Conservation (phyloP, 495 filamentous ascomycete genomes). For the Podospora conica region DNA sequence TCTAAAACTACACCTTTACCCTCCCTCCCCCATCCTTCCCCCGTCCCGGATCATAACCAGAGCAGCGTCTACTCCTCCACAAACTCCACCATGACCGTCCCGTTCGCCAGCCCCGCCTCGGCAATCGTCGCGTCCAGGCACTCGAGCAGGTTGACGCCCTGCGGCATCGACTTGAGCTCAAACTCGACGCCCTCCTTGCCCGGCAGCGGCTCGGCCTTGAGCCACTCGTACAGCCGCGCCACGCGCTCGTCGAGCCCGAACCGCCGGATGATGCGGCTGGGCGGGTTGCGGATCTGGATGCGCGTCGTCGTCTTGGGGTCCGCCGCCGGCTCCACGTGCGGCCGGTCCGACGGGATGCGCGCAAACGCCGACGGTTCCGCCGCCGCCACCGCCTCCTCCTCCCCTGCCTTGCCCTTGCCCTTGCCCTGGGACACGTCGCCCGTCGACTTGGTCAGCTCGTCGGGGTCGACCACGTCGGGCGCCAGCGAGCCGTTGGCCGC, state of each 20-base stretch:
- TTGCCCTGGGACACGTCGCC: conserved; percentile 47
- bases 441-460: conserved; percentile 64
- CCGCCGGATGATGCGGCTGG: conserved; percentile 72
- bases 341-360: conserved; percentile 60
- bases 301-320: conserved; percentile 69
- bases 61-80: conserved; percentile 53
- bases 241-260: conserved; percentile 80
- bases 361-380: conserved; percentile 47
- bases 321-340: conserved; percentile 69
- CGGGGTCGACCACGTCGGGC: conserved; percentile 59
- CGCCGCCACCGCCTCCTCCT: conserved; percentile 10
- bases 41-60: too few species aligned
- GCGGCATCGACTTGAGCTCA: conserved; percentile 64
- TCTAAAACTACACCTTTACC: not conserved
- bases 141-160: conserved; percentile 77
- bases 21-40: not conserved
- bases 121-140: conserved; percentile 63
- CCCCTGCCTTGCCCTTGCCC: conserved; percentile 56
- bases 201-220: conserved; percentile 74
- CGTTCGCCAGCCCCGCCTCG: conserved; percentile 82
- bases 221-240: conserved; percentile 85
- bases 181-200: conserved; percentile 74
- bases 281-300: conserved; percentile 82
- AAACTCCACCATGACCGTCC: conserved; percentile 88
- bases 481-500: conserved; percentile 10